Base-by-base conservation (phyloP, 768 basidiomycete genomes). In the Rubroboletus pulcherrimus region DNA sequence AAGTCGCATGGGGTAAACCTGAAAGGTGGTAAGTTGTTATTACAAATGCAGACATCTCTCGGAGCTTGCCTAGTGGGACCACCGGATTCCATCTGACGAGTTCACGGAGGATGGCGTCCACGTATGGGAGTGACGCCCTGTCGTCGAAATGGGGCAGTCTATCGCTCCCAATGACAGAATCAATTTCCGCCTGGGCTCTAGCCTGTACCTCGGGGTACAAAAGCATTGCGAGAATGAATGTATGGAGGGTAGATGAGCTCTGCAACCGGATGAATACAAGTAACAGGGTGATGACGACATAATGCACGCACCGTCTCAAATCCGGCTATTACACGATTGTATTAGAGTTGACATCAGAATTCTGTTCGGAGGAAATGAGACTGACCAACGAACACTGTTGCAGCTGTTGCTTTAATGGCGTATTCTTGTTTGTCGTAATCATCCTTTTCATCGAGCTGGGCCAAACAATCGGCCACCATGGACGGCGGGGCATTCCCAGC, bases 31-130 rank as follows among this genome's bases (percentile, higher is more conserved):
- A 1, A 49, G 21, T 1, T 2, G 7, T 7, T 11, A 41, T 19
- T n/a, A 37, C 49, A 48, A 19, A 29, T 9, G 33, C 14, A 8
- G 24, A 9, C 21, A 1, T 37, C 3, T n/a, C 8, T 39, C 31
- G 2, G 15, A 24, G 52, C 60, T 54, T 53, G 42, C 68, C 65
- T n/a, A 69, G 43, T 6, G 68, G 69, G 14, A 59, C 24, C 0
- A 65, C 61, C 2, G 69, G 67, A 37, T 53, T 48, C 70, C 67
- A 71, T 46, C 68, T 55, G 24, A 67, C 34, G 17, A 65, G 46
- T 52, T 80, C 78, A 45, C 67, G 74, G 6, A 74, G 66, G 37
- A 78, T 69, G 4, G 77, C 77, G n/a, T 66, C 68, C 14, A 78
- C 66, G 49, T 79, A 80, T 0, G 78, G 78, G 11, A 79, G 62